These are phyloP conservation scores for Chondrostereum purpureum DNA, from an alignment of 1,284 basidiomycete species.

Conservation along the genomic window DNA sequence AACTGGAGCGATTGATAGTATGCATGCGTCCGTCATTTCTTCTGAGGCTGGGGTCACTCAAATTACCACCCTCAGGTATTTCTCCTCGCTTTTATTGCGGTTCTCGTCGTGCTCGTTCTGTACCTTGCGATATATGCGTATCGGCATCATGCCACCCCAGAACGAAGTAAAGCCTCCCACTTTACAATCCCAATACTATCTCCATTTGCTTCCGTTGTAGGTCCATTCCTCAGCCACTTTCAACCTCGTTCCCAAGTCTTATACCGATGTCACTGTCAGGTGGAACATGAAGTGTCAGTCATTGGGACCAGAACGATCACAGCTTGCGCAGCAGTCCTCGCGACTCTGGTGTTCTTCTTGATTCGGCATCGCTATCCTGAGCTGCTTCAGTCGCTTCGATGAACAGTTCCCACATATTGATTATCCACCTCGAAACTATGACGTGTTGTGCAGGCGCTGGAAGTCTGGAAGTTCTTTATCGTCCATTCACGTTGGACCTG, in stretches of 20 bases:
- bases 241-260: neutral
- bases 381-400: too few relatives aligned
- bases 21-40: conserved; percentile 16
- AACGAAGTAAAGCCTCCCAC: conserved; percentile 36
- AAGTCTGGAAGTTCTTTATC: too few relatives aligned
- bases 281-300: conserved; percentile 56
- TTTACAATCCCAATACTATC: conserved; percentile 67
- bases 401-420: too few relatives aligned
- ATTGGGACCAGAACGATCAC: conserved; percentile 39
- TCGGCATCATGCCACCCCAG: conserved; percentile 17
- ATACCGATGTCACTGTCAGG: conserved; percentile 26
- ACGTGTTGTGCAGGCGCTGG: too few relatives aligned
- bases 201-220: conserved; percentile 61
- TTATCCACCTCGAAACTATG: too few relatives aligned
- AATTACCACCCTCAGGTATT: conserved; percentile 27
- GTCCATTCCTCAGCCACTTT: too few relatives aligned
- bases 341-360: conserved; percentile 31
- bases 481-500: too few relatives aligned
- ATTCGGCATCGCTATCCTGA: conserved; percentile 28
- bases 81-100: conserved; percentile 31
- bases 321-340: conserved; percentile 28
- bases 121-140: conserved; percentile 32
- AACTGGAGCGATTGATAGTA: conserved; percentile 49
- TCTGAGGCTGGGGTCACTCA: conserved; percentile 2
- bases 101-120: conserved; percentile 35